These are phyloP conservation scores for Ricinus communis DNA, from an alignment of 345 rosid species.

Conservation along the genomic window DNA sequence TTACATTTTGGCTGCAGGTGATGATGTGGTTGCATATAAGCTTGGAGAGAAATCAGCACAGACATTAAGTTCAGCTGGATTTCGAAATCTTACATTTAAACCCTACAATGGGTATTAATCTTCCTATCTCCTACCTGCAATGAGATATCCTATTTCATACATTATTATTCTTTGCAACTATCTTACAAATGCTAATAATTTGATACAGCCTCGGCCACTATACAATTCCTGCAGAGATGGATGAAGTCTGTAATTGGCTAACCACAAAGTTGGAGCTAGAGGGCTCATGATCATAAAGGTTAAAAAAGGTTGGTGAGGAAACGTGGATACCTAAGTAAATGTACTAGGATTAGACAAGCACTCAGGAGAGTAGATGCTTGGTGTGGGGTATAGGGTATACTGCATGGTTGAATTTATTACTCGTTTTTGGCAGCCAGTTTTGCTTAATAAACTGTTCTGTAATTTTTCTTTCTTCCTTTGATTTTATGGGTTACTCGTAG, in stretches of 20 bases:
- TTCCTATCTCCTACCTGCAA: background rate
- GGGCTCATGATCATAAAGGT: slow-evolving; percentile 19
- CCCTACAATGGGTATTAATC: slow-evolving; percentile 40
- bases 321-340: too few species aligned
- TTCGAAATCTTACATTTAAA: slow-evolving; percentile 38
- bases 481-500: background rate
- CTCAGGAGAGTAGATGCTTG: background rate
- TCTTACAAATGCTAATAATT: background rate
- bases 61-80: slow-evolving; percentile 47
- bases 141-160: background rate
- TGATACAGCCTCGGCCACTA: slow-evolving; percentile 44
- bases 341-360: background rate
- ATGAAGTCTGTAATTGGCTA: slow-evolving; percentile 46
- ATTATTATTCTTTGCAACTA: background rate
- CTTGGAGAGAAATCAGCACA: slow-evolving; percentile 65
- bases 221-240: slow-evolving; percentile 48
- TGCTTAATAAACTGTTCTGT: background rate
- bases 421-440: background rate
- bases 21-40: slow-evolving; percentile 59
- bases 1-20: slow-evolving; percentile 42
- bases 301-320: background rate
- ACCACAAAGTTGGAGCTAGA: slow-evolving; percentile 30
- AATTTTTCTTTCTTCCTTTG: background rate
- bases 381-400: slow-evolving; percentile 16
- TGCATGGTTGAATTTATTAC: slow-evolving; percentile 4